phyloP scores from a whole-genome alignment of 257 asterid genomes.

The Solanum sitiens region DNA sequence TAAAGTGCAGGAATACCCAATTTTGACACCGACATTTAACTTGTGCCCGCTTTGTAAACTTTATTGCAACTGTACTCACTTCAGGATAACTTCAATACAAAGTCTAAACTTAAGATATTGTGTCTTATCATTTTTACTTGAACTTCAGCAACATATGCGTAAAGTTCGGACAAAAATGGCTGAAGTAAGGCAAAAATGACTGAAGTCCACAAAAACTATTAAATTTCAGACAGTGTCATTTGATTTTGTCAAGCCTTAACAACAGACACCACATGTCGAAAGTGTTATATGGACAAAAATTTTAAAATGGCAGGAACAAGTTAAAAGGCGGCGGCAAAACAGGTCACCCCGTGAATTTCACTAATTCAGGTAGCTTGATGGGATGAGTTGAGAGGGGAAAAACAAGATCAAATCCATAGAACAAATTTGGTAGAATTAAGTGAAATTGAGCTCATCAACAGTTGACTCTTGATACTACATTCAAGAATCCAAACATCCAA shows the following conservation, averaged over 20 bases:
- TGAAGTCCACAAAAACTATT: neutral
- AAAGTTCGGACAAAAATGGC: neutral
- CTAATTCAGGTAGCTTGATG: neutral
- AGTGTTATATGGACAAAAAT: neutral
- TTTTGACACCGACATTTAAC: neutral
- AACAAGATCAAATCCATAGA: neutral
- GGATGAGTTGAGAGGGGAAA: neutral
- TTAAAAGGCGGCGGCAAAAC: neutral
- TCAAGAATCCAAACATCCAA: neutral
- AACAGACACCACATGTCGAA: neutral
- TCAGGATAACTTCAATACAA: neutral
- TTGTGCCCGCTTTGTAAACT: neutral
- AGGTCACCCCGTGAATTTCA: neutral
- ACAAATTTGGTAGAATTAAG: neutral
- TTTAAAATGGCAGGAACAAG: neutral
- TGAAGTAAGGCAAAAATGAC: neutral
- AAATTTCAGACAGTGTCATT: neutral
- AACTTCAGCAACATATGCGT: neutral
- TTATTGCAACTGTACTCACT: neutral
- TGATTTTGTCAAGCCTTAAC: neutral
- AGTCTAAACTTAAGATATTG: neutral
- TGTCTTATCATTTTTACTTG: neutral
- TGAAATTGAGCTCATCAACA: neutral
- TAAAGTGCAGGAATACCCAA: neutral
- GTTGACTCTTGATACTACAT: neutral